These are phyloP conservation scores for Phytophthora pistaciae DNA, from an alignment of 352 stramenopile species.

Conservation along the genomic window DNA sequence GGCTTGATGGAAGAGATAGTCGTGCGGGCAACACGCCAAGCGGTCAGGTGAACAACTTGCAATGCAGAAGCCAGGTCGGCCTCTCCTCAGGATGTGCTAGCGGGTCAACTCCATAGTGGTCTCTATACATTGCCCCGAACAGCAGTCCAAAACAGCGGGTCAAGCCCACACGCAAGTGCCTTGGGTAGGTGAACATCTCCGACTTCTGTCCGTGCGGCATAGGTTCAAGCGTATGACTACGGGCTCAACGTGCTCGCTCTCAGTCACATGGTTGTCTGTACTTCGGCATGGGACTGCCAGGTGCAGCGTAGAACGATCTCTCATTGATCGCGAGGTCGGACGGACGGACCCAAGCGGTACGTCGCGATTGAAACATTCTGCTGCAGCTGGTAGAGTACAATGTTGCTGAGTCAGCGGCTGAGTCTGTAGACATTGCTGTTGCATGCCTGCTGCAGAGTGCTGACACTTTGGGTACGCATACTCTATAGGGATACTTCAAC, in stretches of 20 bases:
- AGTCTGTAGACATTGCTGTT: background rate
- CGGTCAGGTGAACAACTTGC: slow-evolving; percentile 3
- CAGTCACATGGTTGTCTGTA: background rate
- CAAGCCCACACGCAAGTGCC: background rate
- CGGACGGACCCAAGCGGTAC: background rate
- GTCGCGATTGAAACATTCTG: too few species aligned
- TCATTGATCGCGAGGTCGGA: background rate
- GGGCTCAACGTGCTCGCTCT: background rate
- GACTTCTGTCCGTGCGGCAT: background rate
- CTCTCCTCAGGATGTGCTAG: background rate
- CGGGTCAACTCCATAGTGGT: background rate
- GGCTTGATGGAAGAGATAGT: background rate
- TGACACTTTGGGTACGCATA: too few species aligned
- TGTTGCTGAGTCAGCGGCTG: background rate
- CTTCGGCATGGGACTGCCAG: background rate
- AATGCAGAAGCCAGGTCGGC: slow-evolving; percentile 1
- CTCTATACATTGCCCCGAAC: background rate
- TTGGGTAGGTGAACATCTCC: background rate
- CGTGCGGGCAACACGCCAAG: background rate
- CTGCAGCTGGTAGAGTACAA: background rate
- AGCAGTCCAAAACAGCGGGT: background rate
- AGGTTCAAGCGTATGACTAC: background rate
- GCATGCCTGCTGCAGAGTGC: too few species aligned
- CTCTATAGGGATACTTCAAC: too few species aligned
- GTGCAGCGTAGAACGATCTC: background rate